These are phyloP conservation scores for Vigna mungo DNA, from an alignment of 306 rosid species.

Conservation along the genomic window DNA sequence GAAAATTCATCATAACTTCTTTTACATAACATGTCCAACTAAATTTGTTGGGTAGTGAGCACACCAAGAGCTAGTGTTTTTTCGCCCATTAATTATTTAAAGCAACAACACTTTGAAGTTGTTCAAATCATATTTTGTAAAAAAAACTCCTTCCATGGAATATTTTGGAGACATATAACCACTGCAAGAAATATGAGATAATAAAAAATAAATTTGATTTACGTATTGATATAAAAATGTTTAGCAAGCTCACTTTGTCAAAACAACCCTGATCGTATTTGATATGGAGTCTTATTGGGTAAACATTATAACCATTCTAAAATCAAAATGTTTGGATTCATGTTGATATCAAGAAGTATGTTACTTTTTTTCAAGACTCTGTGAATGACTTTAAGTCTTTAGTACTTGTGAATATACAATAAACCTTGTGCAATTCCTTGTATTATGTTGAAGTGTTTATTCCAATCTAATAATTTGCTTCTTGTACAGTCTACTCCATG, in stretches of 20 bases:
- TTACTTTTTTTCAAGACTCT: background rate
- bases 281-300: background rate
- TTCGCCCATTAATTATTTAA: background rate
- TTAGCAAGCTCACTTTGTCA: background rate
- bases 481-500: too few relatives aligned
- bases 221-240: too few relatives aligned
- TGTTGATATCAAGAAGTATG: background rate
- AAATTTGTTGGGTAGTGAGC: background rate
- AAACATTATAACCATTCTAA: background rate
- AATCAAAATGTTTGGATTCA: background rate
- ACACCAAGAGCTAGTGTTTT: background rate
- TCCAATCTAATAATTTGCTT: too few relatives aligned
- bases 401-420: background rate
- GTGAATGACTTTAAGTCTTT: background rate
- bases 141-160: background rate
- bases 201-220: too few relatives aligned
- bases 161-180: background rate
- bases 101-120: background rate
- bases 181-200: background rate
- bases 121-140: background rate
- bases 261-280: background rate
- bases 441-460: background rate
- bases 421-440: constrained; percentile 1
- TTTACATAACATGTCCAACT: background rate
- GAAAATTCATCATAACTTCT: too few relatives aligned